Evolutionary conservation across 2,329 filamentous ascomycete species (phyloP).

Genomic region (Paraconiothyrium brasiliense): DNA sequence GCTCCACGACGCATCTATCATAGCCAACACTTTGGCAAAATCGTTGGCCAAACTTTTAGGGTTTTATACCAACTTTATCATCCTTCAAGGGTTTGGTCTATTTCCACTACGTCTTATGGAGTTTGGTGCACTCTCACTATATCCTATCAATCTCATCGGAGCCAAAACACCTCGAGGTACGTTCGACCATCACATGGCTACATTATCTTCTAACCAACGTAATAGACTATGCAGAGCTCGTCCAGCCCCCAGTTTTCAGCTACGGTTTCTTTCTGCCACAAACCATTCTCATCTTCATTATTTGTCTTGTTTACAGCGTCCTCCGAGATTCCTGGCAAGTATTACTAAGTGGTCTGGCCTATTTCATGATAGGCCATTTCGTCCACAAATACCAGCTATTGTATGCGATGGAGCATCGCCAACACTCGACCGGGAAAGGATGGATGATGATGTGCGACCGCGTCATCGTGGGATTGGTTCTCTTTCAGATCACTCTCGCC

Average conservation of each 20-base stretch:
- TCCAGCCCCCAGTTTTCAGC: slow-evolving; percentile 85
- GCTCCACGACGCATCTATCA: slow-evolving; percentile 79
- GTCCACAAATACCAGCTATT: slow-evolving; percentile 97
- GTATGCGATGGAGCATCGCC: slow-evolving; percentile 97
- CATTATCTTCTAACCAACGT: slow-evolving; percentile 12
- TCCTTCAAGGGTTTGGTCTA: slow-evolving; percentile 91
- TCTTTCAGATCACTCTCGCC: slow-evolving; percentile 92
- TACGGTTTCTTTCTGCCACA: slow-evolving; percentile 97
- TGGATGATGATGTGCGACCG: slow-evolving; percentile 98
- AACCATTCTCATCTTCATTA: slow-evolving; percentile 90
- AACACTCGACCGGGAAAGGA: slow-evolving; percentile 89
- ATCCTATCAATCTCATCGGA: slow-evolving; percentile 79
- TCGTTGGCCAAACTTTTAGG: slow-evolving; percentile 78
- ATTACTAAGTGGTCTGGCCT: slow-evolving; percentile 81
- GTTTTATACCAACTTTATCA: slow-evolving; percentile 94
- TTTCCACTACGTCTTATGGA: slow-evolving; percentile 93
- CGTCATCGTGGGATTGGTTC: slow-evolving; percentile 81
- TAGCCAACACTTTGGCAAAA: slow-evolving; percentile 77
- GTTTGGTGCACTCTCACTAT: slow-evolving; percentile 83
- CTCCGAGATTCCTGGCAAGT: slow-evolving; percentile 82
- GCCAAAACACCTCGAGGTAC: slow-evolving; percentile 82
- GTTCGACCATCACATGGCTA: slow-evolving; percentile 10
- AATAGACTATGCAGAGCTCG: slow-evolving; percentile 80
- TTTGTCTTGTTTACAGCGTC: slow-evolving; percentile 94
- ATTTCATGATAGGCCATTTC: slow-evolving; percentile 84